Percentiles rank a stretch among this genome's conserved stretches.
These are phyloP conservation scores for Holtermannia corniformis DNA, from an alignment of 768 basidiomycete species.

Conservation along the genomic window DNA sequence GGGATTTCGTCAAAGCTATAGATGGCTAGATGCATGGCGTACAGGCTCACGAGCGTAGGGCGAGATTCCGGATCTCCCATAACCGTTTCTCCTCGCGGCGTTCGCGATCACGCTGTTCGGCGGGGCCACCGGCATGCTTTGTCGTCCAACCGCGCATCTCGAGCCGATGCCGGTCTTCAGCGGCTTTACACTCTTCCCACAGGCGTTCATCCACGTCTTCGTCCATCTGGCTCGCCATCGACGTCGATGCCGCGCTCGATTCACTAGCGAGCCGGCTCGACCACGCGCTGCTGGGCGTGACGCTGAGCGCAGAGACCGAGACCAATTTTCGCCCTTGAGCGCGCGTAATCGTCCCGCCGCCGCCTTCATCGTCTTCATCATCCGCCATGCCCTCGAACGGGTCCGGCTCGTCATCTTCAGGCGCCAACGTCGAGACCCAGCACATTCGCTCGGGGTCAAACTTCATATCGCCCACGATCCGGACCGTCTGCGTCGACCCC, in stretches of 20 bases:
- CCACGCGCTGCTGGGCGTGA: slow-evolving; percentile 13
- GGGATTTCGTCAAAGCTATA: slow-evolving; percentile 34
- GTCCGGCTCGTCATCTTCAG: slow-evolving; percentile 88
- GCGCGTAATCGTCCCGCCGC: slow-evolving; percentile 63
- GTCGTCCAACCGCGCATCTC: slow-evolving; percentile 77
- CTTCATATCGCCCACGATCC: slow-evolving; percentile 94
- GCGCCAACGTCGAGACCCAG: slow-evolving; percentile 71
- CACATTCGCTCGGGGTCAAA: slow-evolving; percentile 93
- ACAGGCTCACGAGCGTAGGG: slow-evolving; percentile 16
- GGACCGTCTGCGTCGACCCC: slow-evolving; percentile 44
- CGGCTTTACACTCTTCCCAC: slow-evolving; percentile 58
- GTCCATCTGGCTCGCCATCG: slow-evolving; percentile 16
- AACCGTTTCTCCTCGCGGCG: slow-evolving; percentile 34
- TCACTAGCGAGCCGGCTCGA: slow-evolving; percentile 37
- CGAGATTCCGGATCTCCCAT: slow-evolving; percentile 38
- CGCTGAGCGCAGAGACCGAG: slow-evolving; percentile 1
- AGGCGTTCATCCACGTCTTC: slow-evolving; percentile 46
- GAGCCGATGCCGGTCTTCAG: slow-evolving; percentile 68
- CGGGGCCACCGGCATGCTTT: not conserved
- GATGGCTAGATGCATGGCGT: not conserved
- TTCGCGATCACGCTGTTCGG: slow-evolving; percentile 17
- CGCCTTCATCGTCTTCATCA: slow-evolving; percentile 70
- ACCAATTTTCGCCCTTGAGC: slow-evolving; percentile 42
- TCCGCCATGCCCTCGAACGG: slow-evolving; percentile 89
- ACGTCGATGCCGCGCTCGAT: slow-evolving; percentile 36